Conservation (phyloP, 2,329 filamentous ascomycete species). For the Incumbomyces lentus region DNA sequence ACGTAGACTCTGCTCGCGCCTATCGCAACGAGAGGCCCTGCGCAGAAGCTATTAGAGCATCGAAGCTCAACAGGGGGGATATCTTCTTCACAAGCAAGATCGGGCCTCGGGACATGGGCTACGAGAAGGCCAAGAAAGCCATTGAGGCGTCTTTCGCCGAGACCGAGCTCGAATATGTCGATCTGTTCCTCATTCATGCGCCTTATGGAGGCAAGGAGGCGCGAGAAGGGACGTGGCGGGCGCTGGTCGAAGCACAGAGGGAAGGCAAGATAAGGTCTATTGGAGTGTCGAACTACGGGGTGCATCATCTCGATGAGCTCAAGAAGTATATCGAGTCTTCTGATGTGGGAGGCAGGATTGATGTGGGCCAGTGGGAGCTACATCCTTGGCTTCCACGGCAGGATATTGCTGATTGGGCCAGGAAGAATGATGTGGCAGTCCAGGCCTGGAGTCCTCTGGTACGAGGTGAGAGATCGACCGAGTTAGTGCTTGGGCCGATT, state of each 20-base stretch:
- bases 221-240: constrained; percentile 43
- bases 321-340: constrained; percentile 47
- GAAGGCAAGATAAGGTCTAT: constrained; percentile 43
- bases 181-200: constrained; percentile 39
- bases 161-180: constrained; percentile 30
- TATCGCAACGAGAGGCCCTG: constrained; percentile 51
- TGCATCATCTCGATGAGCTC: constrained; percentile 45
- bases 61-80: constrained; percentile 42
- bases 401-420: constrained; percentile 71
- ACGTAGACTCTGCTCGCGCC: constrained; percentile 49
- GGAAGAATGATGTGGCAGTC: constrained; percentile 50
- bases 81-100: constrained; percentile 57
- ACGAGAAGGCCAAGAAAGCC: constrained; percentile 49
- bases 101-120: constrained; percentile 43
- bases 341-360: constrained; percentile 58
- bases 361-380: constrained; percentile 79
- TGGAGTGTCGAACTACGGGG: constrained; percentile 46
- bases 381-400: constrained; percentile 77
- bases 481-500: constrained; percentile 42
- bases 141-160: constrained; percentile 18
- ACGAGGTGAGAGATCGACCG: constrained; percentile 38
- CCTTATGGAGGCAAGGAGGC: constrained; percentile 43
- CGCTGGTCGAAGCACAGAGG: constrained; percentile 43
- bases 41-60: constrained; percentile 42
- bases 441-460: constrained; percentile 46